Evolutionary conservation across 1,284 basidiomycete genomes (phyloP).

Genomic region (Trichosporon faecale): DNA sequence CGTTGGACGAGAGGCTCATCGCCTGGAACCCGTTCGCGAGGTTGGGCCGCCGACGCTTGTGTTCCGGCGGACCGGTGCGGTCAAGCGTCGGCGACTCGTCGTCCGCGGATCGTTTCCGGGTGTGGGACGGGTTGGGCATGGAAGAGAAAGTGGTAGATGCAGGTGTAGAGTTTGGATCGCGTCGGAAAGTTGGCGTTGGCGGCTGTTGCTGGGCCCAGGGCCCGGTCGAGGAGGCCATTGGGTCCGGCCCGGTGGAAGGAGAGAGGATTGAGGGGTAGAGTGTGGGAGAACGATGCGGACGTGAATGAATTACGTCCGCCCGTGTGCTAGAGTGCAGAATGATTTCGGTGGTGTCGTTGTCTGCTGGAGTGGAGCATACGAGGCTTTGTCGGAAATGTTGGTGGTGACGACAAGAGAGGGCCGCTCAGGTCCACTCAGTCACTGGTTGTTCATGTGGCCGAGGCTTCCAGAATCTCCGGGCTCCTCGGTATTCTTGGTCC

Average conservation of each 20-base stretch:
- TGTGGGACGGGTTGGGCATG: background rate
- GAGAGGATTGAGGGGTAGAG: background rate
- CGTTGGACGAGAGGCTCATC: slow-evolving; percentile 30
- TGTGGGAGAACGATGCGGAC: background rate
- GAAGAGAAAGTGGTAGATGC: background rate
- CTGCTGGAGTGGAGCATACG: background rate
- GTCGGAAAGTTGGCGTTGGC: background rate
- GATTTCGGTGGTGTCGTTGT: background rate
- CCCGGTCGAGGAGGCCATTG: background rate
- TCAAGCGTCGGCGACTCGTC: background rate
- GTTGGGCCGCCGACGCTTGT: slow-evolving; percentile 42
- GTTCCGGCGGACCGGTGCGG: background rate
- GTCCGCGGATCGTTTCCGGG: background rate
- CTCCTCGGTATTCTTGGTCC: background rate
- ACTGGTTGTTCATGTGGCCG: background rate
- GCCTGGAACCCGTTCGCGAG: slow-evolving; percentile 41
- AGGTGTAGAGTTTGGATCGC: slow-evolving; percentile 5
- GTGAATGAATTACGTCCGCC: background rate
- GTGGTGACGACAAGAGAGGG: background rate
- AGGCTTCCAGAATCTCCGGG: slow-evolving; percentile 10
- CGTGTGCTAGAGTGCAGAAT: background rate
- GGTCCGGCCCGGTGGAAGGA: background rate
- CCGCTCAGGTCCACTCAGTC: background rate
- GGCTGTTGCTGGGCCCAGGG: background rate
- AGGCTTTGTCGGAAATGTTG: background rate